Evolutionary conservation across 768 basidiomycete genomes (phyloP).

Genomic region (Tremella mesenterica): DNA sequence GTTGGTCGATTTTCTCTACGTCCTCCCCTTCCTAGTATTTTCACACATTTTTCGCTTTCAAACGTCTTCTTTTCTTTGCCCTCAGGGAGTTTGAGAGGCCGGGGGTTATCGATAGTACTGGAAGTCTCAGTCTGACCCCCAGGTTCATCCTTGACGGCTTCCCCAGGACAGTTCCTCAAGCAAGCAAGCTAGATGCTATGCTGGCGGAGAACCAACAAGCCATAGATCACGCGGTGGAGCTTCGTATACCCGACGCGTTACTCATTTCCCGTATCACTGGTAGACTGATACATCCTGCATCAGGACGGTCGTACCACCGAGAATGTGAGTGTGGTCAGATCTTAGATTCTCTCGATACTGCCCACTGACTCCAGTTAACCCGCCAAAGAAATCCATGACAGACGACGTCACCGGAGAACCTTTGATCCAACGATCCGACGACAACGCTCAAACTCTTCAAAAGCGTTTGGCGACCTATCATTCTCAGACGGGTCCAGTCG

Average conservation of each 20-base stretch:
- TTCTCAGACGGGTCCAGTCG: constrained; percentile 86
- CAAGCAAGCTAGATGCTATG: constrained; percentile 92
- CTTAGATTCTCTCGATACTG: background rate
- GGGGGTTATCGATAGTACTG: too few species aligned
- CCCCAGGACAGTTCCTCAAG: constrained; percentile 93
- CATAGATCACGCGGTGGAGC: constrained; percentile 75
- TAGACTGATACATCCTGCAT: constrained; percentile 78
- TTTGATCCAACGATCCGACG: constrained; percentile 92
- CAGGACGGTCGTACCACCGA: constrained; percentile 86
- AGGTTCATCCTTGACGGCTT: constrained; percentile 99
- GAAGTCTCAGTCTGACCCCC: too few species aligned
- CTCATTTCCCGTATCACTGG: constrained; percentile 97
- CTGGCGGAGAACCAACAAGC: constrained; percentile 70
- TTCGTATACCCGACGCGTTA: constrained; percentile 84
- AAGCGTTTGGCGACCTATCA: constrained; percentile 87
- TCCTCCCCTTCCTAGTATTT: background rate
- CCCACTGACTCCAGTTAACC: constrained; percentile 51
- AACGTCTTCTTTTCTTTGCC: background rate
- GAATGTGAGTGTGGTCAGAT: constrained; percentile 62
- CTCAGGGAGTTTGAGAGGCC: background rate
- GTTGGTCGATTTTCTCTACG: constrained; percentile 50
- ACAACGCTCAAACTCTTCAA: constrained; percentile 88
- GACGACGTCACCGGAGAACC: constrained; percentile 95
- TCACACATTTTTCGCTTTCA: background rate
- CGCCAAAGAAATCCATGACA: constrained; percentile 87